Base-by-base conservation (phyloP, 2,329 filamentous ascomycete species). In the Fusarium staphyleae region DNA sequence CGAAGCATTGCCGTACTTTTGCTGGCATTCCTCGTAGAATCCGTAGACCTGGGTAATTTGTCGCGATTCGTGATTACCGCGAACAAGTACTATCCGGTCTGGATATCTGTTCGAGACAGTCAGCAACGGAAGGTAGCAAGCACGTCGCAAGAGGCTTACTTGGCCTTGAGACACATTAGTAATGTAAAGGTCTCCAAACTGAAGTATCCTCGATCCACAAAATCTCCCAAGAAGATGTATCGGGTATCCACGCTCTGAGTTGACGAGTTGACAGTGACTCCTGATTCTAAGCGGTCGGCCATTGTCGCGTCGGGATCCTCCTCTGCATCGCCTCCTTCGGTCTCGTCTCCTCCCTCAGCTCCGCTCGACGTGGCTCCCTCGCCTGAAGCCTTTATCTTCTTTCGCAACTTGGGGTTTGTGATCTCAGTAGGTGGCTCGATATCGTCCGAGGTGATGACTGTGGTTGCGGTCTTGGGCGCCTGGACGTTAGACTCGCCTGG, bases 21-120 rank as follows among this genome's bases (percentile, higher is more conserved):
- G 89, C 49, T 92, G 92, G 75, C 95, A 99, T 74, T 99, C 95
- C 55, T 96, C 96, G 75, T 99, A 99, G 76, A 99, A 99, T 47
- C 95, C 95, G 74, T 99, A 99, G 16, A 96, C 96, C 70, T 99
- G 95, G 8, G 95, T 99, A 60, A 99, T 96, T 69, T 96, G 95
- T 60, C 95, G 88, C 19, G 92, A 97, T 76, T 99, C 95, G 78
- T 99, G 95, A 75, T 99, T 99, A 59, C 95, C 95, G 63, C 95
- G 90, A 64, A 99, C 96, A 9, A 99, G 87, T 69, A 98, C 92
- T 48, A 99, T 96, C 65, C 93, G 88, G 65, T 96, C 87, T 5
- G 95, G 95, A 75, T 98, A 99, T 78, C 95, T 93, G 60, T 19
- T 15, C 16, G 15, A 19, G 11, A 33, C 29, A 7, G 50, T 73